phyloP scores from a whole-genome alignment of 768 basidiomycete species.

The Pholiota microspora region DNA sequence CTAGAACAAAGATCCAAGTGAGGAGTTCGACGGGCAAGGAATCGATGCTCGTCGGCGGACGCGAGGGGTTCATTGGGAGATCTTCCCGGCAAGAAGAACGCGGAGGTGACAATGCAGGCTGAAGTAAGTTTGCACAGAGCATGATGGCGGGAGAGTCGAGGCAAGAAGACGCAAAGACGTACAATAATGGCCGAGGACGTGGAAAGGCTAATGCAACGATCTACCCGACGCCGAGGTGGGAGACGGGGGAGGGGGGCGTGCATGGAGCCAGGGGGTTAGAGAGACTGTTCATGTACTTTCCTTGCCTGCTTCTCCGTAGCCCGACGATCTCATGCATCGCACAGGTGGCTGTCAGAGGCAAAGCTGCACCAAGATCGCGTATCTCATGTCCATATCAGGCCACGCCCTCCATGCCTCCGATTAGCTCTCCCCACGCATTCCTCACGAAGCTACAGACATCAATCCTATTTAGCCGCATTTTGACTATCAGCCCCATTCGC shows the following conservation, averaged over 20 bases:
- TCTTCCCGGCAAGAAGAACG: slow-evolving; percentile 16
- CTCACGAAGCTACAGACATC: neutral
- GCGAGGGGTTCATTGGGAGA: slow-evolving; percentile 11
- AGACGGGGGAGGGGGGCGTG: slow-evolving; percentile 12
- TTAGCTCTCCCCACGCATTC: slow-evolving; percentile 8
- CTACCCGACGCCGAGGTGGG: slow-evolving; percentile 3
- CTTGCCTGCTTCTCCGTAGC: slow-evolving; percentile 23
- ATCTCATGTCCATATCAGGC: slow-evolving; percentile 20
- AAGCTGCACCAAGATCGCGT: slow-evolving; percentile 17
- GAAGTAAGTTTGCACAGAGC: slow-evolving; percentile 15
- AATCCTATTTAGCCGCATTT: neutral
- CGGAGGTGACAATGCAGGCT: slow-evolving; percentile 10
- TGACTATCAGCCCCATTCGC: neutral
- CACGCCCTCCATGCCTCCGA: slow-evolving; percentile 14
- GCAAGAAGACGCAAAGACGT: slow-evolving; percentile 12
- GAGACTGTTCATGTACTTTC: slow-evolving; percentile 17
- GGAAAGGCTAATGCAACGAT: slow-evolving; percentile 8
- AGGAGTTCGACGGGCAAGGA: slow-evolving; percentile 60
- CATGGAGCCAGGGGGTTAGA: slow-evolving; percentile 13
- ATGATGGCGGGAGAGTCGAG: slow-evolving; percentile 15
- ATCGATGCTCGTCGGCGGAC: slow-evolving; percentile 33
- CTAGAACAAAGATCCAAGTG: slow-evolving; percentile 54
- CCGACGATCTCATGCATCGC: slow-evolving; percentile 27
- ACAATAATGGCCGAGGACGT: slow-evolving; percentile 18
- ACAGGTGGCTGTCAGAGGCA: slow-evolving; percentile 20